phyloP scores from a whole-genome alignment of 2,329 filamentous ascomycete genomes.

The Helotiales sp. region DNA sequence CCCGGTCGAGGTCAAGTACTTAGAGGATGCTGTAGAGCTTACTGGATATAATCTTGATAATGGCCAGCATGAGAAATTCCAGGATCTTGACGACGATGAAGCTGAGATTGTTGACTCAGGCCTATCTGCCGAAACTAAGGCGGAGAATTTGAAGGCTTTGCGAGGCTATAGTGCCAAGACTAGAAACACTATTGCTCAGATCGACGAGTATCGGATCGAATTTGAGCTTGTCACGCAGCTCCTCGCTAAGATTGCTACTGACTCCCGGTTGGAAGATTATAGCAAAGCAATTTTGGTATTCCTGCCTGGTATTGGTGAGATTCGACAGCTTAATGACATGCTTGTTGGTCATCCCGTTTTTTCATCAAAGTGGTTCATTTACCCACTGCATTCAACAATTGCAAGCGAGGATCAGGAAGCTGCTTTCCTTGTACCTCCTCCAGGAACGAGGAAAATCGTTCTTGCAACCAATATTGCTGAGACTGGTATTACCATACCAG shows the following conservation, averaged over 20 bases:
- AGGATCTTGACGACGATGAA: constrained; percentile 65
- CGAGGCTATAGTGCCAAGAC: constrained; percentile 76
- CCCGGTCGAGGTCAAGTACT: constrained; percentile 81
- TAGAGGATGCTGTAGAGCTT: constrained; percentile 90
- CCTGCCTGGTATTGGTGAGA: constrained; percentile 91
- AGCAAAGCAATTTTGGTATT: constrained; percentile 95
- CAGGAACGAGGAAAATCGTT: constrained; percentile 86
- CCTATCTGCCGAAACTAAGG: constrained; percentile 43
- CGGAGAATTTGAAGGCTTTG: constrained; percentile 64
- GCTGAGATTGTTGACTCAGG: constrained; percentile 48
- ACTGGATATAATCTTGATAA: constrained; percentile 70
- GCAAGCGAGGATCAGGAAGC: constrained; percentile 95
- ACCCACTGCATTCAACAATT: constrained; percentile 90
- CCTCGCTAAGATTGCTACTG: constrained; percentile 71
- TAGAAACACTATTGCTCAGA: constrained; percentile 68
- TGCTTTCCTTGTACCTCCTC: constrained; percentile 83
- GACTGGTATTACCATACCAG: constrained; percentile 97
- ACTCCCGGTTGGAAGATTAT: constrained; percentile 65
- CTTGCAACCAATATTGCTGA: constrained; percentile 98
- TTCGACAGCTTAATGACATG: constrained; percentile 83
- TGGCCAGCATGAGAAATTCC: constrained; percentile 46
- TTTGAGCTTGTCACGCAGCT: constrained; percentile 83
- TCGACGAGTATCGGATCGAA: constrained; percentile 91
- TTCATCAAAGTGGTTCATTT: constrained; percentile 75
- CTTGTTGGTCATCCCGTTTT: constrained; percentile 77